Base-by-base conservation (phyloP, 2,329 filamentous ascomycete genomes). In the Fusarium equiseti region DNA sequence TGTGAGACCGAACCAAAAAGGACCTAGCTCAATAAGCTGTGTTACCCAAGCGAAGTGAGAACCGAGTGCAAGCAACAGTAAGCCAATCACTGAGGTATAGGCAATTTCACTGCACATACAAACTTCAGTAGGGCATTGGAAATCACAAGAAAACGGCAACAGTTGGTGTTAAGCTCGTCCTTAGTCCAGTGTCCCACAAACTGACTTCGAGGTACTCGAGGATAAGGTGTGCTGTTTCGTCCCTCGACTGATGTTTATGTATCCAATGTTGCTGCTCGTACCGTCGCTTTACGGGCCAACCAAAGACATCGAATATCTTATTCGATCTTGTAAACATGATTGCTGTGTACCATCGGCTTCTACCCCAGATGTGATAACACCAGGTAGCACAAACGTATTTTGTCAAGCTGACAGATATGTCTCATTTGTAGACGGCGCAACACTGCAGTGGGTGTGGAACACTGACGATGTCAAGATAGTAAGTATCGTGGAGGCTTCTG, bases 371-470 rank as follows among this genome's bases (percentile, higher is more conserved):
- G 53, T 43, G 60, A 66, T 65, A 22, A 24, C 53, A 45, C 57
- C 20, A 48, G 38, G 50, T 45, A 29, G 38, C 43, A 70, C 46
- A 48, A n/a, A 44, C 44, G 51, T 64, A 50, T 45, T 74, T 71
- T 70, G 60, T 74, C 68, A 73, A 68, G 62, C 59, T 71, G 72
- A 60, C 66, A 64, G 58, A 64, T 42, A 40, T 51, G 42, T 59
- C 49, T 55, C 46, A 58, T 65, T 43, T 68, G 22, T 43, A 42
- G 58, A 50, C 31, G 27, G n/a, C 18, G 42, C 50, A 49, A 31
- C 59, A 45, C 59, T 18, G 38, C 32, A 56, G 43, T 45, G 15
- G 24, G 32, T 15, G 20, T 49, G 40, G 35, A 32, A 51, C 43
- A 38, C 44, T 51, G 52, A 50, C 15, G 27, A 45, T 61, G 27